phyloP scores from a whole-genome alignment of 306 rosid species.

The Medicago truncatula region DNA sequence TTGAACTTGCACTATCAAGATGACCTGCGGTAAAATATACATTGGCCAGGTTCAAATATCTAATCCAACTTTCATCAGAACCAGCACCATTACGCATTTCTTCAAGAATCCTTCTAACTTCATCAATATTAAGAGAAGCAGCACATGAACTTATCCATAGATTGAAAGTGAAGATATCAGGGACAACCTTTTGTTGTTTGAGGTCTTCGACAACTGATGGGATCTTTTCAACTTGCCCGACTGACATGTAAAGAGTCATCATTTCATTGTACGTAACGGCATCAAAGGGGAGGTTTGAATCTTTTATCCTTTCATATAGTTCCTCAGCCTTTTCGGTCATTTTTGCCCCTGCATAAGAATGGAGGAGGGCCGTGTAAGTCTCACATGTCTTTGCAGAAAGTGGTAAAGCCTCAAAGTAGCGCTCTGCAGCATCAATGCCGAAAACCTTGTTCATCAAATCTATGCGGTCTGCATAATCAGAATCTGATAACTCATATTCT shows the following conservation, averaged over 20 bases:
- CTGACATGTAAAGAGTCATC: slow-evolving; percentile 93
- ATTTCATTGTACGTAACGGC: slow-evolving; percentile 87
- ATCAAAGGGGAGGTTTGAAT: slow-evolving; percentile 56
- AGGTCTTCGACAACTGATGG: slow-evolving; percentile 70
- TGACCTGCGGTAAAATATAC: slow-evolving; percentile 61
- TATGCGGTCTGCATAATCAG: slow-evolving; percentile 83
- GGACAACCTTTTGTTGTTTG: slow-evolving; percentile 61
- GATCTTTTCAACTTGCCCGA: slow-evolving; percentile 87
- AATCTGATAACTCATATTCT: slow-evolving; percentile 64
- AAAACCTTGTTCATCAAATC: slow-evolving; percentile 91
- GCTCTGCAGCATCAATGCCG: slow-evolving; percentile 89
- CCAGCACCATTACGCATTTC: slow-evolving; percentile 68
- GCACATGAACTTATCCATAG: slow-evolving; percentile 93
- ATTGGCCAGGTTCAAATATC: slow-evolving; percentile 69
- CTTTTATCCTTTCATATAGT: slow-evolving; percentile 69
- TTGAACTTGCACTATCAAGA: slow-evolving; percentile 60
- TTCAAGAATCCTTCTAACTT: slow-evolving; percentile 65
- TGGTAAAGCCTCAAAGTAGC: slow-evolving; percentile 86
- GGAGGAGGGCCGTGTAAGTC: slow-evolving; percentile 90
- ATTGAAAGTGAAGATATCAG: slow-evolving; percentile 89
- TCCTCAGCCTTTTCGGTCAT: slow-evolving; percentile 80
- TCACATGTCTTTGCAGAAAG: slow-evolving; percentile 65
- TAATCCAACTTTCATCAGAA: slow-evolving; percentile 68
- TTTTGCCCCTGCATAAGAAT: slow-evolving; percentile 79
- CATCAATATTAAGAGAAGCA: slow-evolving; percentile 64